Evolutionary conservation across 805 yeast genomes (phyloP).

Genomic region (Candida dendrica): DNA sequence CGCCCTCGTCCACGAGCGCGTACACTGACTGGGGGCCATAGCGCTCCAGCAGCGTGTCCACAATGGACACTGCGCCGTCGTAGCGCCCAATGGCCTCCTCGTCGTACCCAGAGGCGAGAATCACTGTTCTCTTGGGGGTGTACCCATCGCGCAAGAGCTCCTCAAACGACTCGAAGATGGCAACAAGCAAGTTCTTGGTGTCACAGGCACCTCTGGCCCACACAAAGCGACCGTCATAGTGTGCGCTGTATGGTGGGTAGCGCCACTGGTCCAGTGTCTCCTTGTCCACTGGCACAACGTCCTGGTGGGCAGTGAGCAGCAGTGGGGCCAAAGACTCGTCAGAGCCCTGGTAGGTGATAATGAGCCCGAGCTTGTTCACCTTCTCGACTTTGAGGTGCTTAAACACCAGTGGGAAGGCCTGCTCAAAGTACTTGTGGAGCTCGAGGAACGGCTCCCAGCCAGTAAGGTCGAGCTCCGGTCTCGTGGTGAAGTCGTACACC

Average conservation of each 20-base stretch:
- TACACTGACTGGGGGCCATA: slow-evolving; percentile 56
- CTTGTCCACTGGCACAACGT: slow-evolving; percentile 71
- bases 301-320: slow-evolving; percentile 73
- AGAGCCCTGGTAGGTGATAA: slow-evolving; percentile 60
- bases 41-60: slow-evolving; percentile 35
- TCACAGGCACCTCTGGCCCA: slow-evolving; percentile 77
- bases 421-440: slow-evolving; percentile 45
- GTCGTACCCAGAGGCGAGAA: slow-evolving; percentile 68
- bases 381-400: slow-evolving; percentile 38
- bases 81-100: slow-evolving; percentile 62
- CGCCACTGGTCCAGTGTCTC: slow-evolving; percentile 55
- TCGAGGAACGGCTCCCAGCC: slow-evolving; percentile 29
- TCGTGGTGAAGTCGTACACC: slow-evolving; percentile 43
- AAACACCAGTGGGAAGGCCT: slow-evolving; percentile 51
- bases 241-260: slow-evolving; percentile 59
- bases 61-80: slow-evolving; percentile 47
- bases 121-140: slow-evolving; percentile 48
- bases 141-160: slow-evolving; percentile 40
- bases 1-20: slow-evolving; percentile 64
- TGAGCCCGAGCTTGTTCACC: slow-evolving; percentile 59
- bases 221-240: slow-evolving; percentile 52
- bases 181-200: slow-evolving; percentile 62
- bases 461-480: slow-evolving; percentile 22
- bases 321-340: slow-evolving; percentile 48
- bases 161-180: slow-evolving; percentile 57